Evolutionary conservation across 129 eudicot species (phyloP), one percentile per base, ranked within the genome.

Genomic region (Dittrichia graveolens): DNA sequence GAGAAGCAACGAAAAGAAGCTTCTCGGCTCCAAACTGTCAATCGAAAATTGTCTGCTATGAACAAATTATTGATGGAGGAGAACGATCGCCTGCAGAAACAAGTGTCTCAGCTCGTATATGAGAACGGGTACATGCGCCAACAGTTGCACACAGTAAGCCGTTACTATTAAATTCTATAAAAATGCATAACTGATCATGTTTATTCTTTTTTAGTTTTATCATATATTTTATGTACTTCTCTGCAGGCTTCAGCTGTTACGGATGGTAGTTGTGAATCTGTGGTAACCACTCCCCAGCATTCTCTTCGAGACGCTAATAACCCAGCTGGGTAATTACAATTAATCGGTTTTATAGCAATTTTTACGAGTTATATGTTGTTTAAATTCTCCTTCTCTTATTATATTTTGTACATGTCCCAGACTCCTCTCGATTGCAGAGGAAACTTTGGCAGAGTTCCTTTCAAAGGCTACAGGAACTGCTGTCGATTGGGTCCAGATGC

Each of bases 401-500:
- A 62, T 10, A 2, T 16, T 59, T 60, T 75, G 66, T 75, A 18
- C 71, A 41, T 69, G 56, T 69, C 8, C 40, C 84, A 93, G 98
- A 89, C 96, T 93, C 85, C 95, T 87, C 49, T 84, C 92, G 50
- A 89, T 93, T 43, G 98, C 98, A 18, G 98, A 93, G 87, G 98
- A 87, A 81, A 89, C 96, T 58, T 81, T 91, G 90, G 86, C 96
- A 62, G 97, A 91, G 97, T 91, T 91, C 97, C 97, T 91, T 74
- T 91, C 98, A 58, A 93, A 93, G 92, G 98, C 98, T 85, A 93
- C 98, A 67, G 98, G 98, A 83, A 93, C 96, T 78, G 96, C 98
- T 85, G 95, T 93, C 56, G 95, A 93, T 89, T 93, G 98, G 98
- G 96, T 93, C 87, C 96, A 87, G 87, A 93, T 93, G 98, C 98